Base-by-base conservation (phyloP, 331 rosid genomes). In the Erythrophleum ivorense region DNA sequence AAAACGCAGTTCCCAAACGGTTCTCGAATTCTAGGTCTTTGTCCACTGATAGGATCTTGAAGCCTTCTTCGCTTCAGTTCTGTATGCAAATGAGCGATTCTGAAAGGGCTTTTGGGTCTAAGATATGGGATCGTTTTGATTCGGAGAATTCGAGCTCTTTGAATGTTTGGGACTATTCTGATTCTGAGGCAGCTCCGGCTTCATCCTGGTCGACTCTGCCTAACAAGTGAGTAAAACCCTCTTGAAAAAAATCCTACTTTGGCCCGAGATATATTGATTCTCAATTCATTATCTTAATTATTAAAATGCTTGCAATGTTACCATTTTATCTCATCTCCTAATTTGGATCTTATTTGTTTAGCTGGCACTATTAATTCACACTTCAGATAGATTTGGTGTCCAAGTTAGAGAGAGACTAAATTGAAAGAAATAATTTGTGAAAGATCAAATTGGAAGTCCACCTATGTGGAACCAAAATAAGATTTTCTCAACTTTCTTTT, bases 181-280 rank as follows among this genome's bases (percentile, higher is more conserved):
- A 63, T 63, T 63, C 70, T 63, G 70, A 63, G 19, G 70, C 45
- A 6, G 70, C 70, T 63, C 70, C 70, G 13, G 70, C 70, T 63
- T 63, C 70, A 63, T 63, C 70, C 5, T 63, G 70, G 70, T 63
- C 70, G 16, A 63, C 70, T 63, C 45, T 63, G 46, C 70, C 70
- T 33, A 63, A 63, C 11, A 63, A 63, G 70, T 34, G 46, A 63
- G 70, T 63, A 5, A 0, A 6, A 53, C 55, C 3, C 2, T 50
- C 55, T 14, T 0, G 55, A 4, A 5, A 19, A 58, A 9, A 19
- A 58, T 59, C 38, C 66, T 3, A 24, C 66, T 59, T 59, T 59
- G 9, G 21, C 10, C 70, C 29, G 16, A 4, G 18, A 31, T 29
- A 1, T 11, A 16, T 59, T 31, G 68, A 13, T 2, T 36, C 5